A percentile compares a stretch with the other conserved stretches of the same genome.
Conservation (phyloP, 1,139 yeast genomes). For the Candida sp. region DNA sequence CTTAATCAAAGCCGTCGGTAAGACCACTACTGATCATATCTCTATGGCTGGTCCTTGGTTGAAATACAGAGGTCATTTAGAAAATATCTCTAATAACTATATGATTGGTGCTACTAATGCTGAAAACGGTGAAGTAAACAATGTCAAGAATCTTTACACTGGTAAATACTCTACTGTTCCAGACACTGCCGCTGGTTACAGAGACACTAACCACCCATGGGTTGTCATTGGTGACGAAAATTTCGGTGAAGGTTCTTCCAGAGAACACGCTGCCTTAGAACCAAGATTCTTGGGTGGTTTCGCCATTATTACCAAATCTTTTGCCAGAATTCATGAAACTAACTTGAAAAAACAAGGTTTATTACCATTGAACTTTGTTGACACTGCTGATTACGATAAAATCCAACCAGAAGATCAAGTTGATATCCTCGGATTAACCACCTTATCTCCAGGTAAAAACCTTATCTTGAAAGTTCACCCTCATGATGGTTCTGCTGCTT, state of each 20-base stretch:
- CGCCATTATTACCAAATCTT: conserved; percentile 95
- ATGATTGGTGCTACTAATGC: conserved; percentile 99
- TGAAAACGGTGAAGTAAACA: conserved; percentile 95
- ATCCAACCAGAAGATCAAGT: conserved; percentile 88
- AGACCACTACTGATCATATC: conserved; percentile 99
- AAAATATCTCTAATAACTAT: conserved; percentile 97
- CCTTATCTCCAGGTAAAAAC: conserved; percentile 91
- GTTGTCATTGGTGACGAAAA: conserved; percentile 99
- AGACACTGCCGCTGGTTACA: conserved; percentile 92
- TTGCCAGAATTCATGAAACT: conserved; percentile 84
- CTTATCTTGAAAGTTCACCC: conserved; percentile 89
- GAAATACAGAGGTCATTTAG: conserved; percentile 99
- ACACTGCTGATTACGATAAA: conserved; percentile 90
- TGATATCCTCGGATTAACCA: conserved; percentile 81
- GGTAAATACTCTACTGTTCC: conserved; percentile 96
- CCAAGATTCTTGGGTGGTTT: conserved; percentile 99
- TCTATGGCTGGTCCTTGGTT: conserved; percentile 99
- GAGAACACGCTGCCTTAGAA: conserved; percentile 99
- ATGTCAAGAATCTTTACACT: conserved; percentile 84
- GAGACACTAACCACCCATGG: conserved; percentile 91
- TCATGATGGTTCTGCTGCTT: conserved; percentile 72
- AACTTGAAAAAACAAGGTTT: conserved; percentile 53
- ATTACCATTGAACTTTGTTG: conserved; percentile 90
- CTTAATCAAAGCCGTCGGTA: conserved; percentile 94
- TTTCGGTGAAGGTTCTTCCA: conserved; percentile 99